Conservation (phyloP, 768 basidiomycete species). For the Suillus tomentosus region DNA sequence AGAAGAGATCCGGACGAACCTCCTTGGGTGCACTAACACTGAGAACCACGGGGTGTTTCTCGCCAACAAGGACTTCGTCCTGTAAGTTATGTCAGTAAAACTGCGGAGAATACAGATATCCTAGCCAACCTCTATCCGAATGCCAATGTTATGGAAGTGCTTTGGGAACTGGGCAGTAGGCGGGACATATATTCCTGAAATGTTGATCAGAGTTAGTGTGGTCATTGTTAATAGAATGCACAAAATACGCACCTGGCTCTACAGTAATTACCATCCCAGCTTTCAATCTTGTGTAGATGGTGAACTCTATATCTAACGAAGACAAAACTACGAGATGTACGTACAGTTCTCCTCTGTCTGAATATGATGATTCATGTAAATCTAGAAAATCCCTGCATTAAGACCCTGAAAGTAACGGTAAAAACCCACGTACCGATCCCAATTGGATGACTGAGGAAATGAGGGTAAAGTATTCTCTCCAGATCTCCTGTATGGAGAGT, state of each 20-base stretch:
- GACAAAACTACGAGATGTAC: slow-evolving; percentile 24
- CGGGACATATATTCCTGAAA: slow-evolving; percentile 84
- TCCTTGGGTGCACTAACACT: slow-evolving; percentile 82
- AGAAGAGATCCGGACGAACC: slow-evolving; percentile 39
- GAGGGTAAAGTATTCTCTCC: slow-evolving; percentile 81
- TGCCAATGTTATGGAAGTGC: slow-evolving; percentile 87
- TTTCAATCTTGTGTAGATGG: slow-evolving; percentile 51
- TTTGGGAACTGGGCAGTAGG: slow-evolving; percentile 76
- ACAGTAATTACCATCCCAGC: slow-evolving; percentile 92
- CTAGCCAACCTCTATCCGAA: slow-evolving; percentile 78
- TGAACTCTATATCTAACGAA: slow-evolving; percentile 10
- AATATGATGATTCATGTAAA: slow-evolving; percentile 79
- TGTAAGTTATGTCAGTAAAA: slow-evolving; percentile 21
- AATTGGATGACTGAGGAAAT: slow-evolving; percentile 89
- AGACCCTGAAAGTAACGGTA: slow-evolving; percentile 7
- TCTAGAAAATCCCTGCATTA: slow-evolving; percentile 47
- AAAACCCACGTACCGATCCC: slow-evolving; percentile 67
- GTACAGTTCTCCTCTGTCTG: slow-evolving; percentile 56
- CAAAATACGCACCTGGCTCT: slow-evolving; percentile 65
- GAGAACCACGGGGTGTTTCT: slow-evolving; percentile 61
- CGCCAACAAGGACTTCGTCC: slow-evolving; percentile 77
- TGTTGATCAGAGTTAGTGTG: slow-evolving; percentile 15
- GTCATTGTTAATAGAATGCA: background rate
- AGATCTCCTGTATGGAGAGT: slow-evolving; percentile 53
- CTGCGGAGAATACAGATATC: background rate